These are phyloP conservation scores for Trichophyton mentagrophytes DNA, from an alignment of 2,329 filamentous ascomycete genomes.

Conservation along the genomic window DNA sequence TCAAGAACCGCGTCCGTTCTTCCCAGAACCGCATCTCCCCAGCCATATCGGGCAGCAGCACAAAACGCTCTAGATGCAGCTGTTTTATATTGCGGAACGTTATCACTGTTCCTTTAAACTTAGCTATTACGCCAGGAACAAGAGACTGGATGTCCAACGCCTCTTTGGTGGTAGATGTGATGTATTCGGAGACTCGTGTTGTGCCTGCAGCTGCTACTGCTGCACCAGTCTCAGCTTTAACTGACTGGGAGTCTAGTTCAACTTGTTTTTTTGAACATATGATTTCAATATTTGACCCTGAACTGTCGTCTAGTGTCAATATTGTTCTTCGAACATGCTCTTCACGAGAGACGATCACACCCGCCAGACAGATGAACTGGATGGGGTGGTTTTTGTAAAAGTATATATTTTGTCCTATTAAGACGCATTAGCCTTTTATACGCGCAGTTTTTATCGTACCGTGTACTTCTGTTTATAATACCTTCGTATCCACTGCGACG, in stretches of 20 bases:
- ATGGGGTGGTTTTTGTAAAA: constrained; percentile 65
- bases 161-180: constrained; percentile 16
- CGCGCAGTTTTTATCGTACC: neutral
- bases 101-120: constrained; percentile 45
- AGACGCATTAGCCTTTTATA: neutral
- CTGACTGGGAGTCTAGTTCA: constrained; percentile 17
- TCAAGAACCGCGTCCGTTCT: constrained; percentile 38
- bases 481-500: constrained; percentile 40
- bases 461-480: constrained; percentile 17
- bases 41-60: constrained; percentile 38
- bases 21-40: constrained; percentile 44
- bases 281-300: constrained; percentile 45
- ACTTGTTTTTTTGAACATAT: constrained; percentile 31
- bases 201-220: neutral
- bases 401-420: constrained; percentile 42
- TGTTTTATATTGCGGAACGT: constrained; percentile 41
- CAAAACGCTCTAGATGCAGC: constrained; percentile 42
- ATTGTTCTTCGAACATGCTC: constrained; percentile 42
- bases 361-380: constrained; percentile 59
- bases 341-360: constrained; percentile 52
- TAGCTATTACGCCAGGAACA: constrained; percentile 40
- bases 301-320: constrained; percentile 49
- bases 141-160: constrained; percentile 36
- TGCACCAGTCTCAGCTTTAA: neutral
- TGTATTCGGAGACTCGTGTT: neutral